Base-by-base conservation (phyloP, 768 basidiomycete genomes). In the Podaxis carcinomalis region DNA sequence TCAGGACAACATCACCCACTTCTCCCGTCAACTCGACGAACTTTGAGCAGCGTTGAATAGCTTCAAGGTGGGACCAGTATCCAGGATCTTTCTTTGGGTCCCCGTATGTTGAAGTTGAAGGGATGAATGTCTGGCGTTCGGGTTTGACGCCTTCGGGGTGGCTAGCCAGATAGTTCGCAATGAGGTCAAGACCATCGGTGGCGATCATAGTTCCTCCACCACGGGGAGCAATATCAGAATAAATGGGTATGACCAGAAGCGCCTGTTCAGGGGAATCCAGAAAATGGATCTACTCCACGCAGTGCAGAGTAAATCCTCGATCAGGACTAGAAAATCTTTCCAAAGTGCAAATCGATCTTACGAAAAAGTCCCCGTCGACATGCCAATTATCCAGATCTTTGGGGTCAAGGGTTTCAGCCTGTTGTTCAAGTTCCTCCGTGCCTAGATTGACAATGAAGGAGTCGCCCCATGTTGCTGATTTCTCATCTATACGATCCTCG, bases 241-340 rank as follows among this genome's bases (percentile, higher is more conserved):
- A 87, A 51, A 87, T 75, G 1, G 85, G 85, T 57, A 86, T 85
- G 21, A 85, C 83, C 56, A 86, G 77, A 32, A 87, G 73, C 4
- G 79, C 86, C 71, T 87, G 86, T 68, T 87, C 85, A 3, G 83
- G 84, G 21, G 85, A 87, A 67, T 87, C 86, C 55, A 88, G 79
- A 67, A 78, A 88, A 69, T 84, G 83, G 27, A 82, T 75, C 80
- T 81, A 23, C 11, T 3, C n/a, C 27, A 49, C 7, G 4, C 37
- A 19, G 32, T 19, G 19, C n/a, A 16, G 19, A 36, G 32, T 25
- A 47, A 39, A 35, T 13, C 23, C 4, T 13, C 21, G 42, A 25
- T 49, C 23, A 49, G 47, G 0, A 46, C 23, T 44, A 19, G 27
- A 16, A 16, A 9, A 23, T 19, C 16, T 59, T 36, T 14, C n/a